Evolutionary conservation across 108 stramenopile species (phyloP), one percentile per base, ranked within the genome.

Genomic region (Nannochloropsis salina): DNA sequence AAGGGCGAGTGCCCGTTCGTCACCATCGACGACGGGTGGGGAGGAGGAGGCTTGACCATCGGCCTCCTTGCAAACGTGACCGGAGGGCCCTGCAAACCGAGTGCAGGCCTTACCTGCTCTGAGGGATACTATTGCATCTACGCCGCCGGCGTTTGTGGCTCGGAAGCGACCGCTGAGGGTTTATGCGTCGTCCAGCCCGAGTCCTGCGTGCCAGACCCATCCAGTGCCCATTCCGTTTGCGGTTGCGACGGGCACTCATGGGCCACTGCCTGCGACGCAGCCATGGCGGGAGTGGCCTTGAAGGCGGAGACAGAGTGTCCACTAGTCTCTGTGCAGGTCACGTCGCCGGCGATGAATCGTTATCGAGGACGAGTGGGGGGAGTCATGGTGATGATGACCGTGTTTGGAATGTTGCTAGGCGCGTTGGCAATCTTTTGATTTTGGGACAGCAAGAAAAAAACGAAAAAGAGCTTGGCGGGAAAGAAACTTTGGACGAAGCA

Each of bases 21-120:
- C 20, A 74, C 61, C 20, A 74, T 74, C n/a, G 61, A 74, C 6
- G 61, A 74, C 61, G 61, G 61, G 61, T 74, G 61, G 61, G 61
- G 61, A 74, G 61, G 61, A n/a, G 61, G 61, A 74, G 6, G n/a
- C 3, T 74, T 74, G 8, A 15, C 61, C 61, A n/a, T 74, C n/a
- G 61, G 20, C 20, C 2, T n/a, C 20, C n/a, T 74, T 8, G n/a
- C 20, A 15, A 74, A 74, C n/a, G 61, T 74, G 20, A 74, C 61
- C 4, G 61, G 61, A 15, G 61, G 61, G 15, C 20, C 6, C n/a
- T 74, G 61, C 61, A 74, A 74, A n/a, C 61, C 61, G 15, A 74
- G 3, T 6, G 61, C n/a, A 8, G 61, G n/a, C 61, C 15, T 74
- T 3, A 6, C n/a, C 20, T 74, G 61, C 61, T 6, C 61, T 74